Evolutionary conservation across 257 asterid species (phyloP).

Genomic region (Solanum infundibuliforme): DNA sequence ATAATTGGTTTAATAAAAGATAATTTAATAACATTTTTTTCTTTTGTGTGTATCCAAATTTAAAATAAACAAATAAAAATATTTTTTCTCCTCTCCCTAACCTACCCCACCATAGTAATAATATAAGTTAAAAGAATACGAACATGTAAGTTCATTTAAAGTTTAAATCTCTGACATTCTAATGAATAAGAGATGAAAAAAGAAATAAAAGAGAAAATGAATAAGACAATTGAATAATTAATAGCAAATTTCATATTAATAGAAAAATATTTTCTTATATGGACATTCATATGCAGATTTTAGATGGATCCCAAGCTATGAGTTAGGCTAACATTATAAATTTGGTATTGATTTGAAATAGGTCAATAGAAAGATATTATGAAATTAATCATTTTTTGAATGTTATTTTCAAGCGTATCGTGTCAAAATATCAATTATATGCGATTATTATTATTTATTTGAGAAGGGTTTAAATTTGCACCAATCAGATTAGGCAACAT

Average conservation of each 20-base stretch:
- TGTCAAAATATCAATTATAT: not conserved
- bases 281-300: not conserved
- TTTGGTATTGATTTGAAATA: not conserved
- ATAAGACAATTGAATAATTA: not conserved
- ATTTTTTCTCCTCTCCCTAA: not conserved
- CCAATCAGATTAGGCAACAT: not conserved
- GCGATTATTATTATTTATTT: no score
- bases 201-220: not conserved
- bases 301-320: not conserved
- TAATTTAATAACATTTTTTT: no score
- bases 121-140: no score
- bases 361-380: not conserved
- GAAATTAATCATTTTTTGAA: not conserved
- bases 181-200: not conserved
- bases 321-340: not conserved
- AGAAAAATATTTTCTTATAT: no score
- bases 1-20: no score
- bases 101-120: not conserved
- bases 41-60: not conserved
- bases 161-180: not conserved
- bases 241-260: no score
- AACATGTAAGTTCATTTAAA: not conserved
- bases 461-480: not conserved
- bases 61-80: not conserved
- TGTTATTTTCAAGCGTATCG: not conserved